Conservation (phyloP, 2,329 filamentous ascomycete genomes). For the Penicillium sp. region DNA sequence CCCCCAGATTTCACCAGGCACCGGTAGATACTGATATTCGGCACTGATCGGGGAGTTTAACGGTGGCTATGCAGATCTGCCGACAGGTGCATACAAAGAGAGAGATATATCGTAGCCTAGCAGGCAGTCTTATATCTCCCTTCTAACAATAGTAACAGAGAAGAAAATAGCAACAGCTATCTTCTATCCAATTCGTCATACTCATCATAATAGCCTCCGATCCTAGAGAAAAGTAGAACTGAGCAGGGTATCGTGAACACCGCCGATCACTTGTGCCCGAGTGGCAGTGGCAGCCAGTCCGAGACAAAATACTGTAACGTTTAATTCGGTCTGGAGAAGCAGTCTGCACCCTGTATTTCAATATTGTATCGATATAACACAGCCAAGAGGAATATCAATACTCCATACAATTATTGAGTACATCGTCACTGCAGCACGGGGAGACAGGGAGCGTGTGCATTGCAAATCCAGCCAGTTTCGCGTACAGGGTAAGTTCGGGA, state of each 20-base stretch:
- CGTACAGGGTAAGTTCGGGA: neutral
- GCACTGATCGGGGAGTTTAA: neutral
- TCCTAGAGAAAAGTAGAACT: neutral
- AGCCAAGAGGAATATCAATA: slow-evolving; percentile 6
- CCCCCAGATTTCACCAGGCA: neutral
- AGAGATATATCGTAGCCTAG: slow-evolving; percentile 7
- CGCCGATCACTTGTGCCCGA: slow-evolving; percentile 1
- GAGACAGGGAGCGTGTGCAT: slow-evolving; percentile 5
- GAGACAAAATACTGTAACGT: slow-evolving; percentile 3
- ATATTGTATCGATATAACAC: neutral
- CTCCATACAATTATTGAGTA: neutral
- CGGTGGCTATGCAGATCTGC: slow-evolving; percentile 12
- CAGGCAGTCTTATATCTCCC: slow-evolving; percentile 2
- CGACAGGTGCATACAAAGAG: neutral
- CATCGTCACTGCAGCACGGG: neutral
- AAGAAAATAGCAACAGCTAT: neutral
- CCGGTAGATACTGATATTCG: neutral
- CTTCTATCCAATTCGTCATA: neutral
- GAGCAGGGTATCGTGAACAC: neutral
- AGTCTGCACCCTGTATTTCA: neutral
- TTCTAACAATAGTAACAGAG: slow-evolving; percentile 6
- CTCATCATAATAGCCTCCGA: neutral
- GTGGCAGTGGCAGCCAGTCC: slow-evolving; percentile 6
- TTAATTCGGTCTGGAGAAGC: neutral
- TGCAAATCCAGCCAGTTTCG: neutral